A percentile compares a stretch with the other conserved stretches of the same genome.
phyloP scores from a whole-genome alignment of 108 stramenopile genomes.

The Heterococcus sp. region DNA sequence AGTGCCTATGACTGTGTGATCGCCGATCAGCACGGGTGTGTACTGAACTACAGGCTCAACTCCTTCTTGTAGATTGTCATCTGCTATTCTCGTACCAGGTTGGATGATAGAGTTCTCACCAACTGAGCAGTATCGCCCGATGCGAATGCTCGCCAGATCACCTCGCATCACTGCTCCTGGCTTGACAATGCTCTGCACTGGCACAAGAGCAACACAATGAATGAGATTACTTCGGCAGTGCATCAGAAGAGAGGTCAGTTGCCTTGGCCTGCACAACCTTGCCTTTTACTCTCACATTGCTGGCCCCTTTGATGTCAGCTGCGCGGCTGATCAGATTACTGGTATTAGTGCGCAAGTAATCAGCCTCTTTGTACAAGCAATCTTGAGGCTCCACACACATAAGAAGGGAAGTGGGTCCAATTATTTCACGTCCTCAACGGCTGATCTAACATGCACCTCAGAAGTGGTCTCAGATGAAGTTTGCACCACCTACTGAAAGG shows the following conservation, averaged over 20 bases:
- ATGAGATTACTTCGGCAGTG: background rate
- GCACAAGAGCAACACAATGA: background rate
- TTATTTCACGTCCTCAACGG: no score
- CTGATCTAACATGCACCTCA: no score
- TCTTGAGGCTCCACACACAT: background rate
- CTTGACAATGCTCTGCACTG: conserved; percentile 27
- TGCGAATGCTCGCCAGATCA: conserved; percentile 27
- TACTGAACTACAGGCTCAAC: no score
- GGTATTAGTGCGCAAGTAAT: conserved; percentile 20
- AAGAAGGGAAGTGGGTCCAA: no score
- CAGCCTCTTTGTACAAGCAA: background rate
- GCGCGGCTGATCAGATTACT: conserved; percentile 16
- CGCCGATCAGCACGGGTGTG: conserved; percentile 32
- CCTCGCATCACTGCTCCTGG: conserved; percentile 38
- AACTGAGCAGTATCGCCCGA: conserved; percentile 40
- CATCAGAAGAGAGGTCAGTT: no score
- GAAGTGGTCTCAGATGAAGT: no score
- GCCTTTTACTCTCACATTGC: conserved; percentile 30
- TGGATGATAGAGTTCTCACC: conserved; percentile 38
- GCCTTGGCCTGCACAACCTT: no score
- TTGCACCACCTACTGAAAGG: no score
- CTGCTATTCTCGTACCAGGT: conserved; percentile 25
- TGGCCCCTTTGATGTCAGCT: conserved; percentile 24
- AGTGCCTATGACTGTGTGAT: conserved; percentile 22
- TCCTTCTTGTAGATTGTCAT: background rate